Evolutionary conservation across 2,329 filamentous ascomycete genomes (phyloP).

Genomic region (Camillea tinctor): DNA sequence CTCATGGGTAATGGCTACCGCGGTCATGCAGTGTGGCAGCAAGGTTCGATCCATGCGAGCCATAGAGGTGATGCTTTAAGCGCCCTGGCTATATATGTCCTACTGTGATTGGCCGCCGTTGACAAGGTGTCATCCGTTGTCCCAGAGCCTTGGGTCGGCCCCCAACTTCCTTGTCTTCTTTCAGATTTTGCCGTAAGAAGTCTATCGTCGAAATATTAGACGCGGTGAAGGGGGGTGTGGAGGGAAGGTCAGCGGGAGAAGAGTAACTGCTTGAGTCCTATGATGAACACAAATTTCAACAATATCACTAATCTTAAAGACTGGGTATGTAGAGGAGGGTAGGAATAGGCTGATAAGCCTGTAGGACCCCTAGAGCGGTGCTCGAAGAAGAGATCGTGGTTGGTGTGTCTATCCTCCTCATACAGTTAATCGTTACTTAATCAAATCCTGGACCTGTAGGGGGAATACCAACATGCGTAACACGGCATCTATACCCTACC

Average conservation of each 20-base stretch:
- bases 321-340: background rate
- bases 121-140: constrained; percentile 4
- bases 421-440: background rate
- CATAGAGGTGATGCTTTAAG: constrained; percentile 8
- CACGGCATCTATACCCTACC: background rate
- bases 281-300: background rate
- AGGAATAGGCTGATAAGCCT: background rate
- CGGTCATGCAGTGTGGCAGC: background rate
- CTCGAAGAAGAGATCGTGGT: background rate
- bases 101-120: constrained; percentile 7
- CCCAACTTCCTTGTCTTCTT: background rate
- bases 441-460: background rate
- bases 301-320: background rate
- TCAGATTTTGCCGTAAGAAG: background rate
- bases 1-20: background rate
- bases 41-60: background rate
- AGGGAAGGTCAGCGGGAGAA: no score
- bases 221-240: background rate
- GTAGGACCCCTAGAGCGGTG: background rate
- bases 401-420: background rate
- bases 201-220: background rate
- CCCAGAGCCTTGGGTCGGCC: constrained; percentile 13
- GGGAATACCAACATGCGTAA: constrained; percentile 6
- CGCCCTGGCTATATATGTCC: constrained; percentile 3
- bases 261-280: background rate